A percentile compares a stretch with the other conserved stretches of the same genome.
Conservation (phyloP, 2,329 filamentous ascomycete genomes). For the Talaromyces sp. region DNA sequence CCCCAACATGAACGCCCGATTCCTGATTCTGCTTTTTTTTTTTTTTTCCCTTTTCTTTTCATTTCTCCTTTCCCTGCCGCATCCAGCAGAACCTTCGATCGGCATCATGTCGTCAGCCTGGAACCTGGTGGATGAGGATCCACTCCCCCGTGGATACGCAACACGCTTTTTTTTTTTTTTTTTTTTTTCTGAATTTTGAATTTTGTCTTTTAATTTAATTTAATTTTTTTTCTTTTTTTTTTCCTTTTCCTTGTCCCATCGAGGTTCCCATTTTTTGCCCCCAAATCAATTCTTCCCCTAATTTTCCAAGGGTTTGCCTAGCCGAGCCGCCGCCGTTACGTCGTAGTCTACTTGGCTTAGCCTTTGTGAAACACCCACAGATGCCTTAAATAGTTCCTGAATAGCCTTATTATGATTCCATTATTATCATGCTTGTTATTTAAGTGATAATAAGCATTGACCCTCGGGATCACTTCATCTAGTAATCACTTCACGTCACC, state of each 20-base stretch:
- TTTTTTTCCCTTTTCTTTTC: conserved; percentile 1
- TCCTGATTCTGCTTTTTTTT: background rate
- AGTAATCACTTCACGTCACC: too few species aligned
- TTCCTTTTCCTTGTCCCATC: background rate
- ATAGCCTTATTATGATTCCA: too few species aligned
- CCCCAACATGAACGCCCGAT: conserved; percentile 2
- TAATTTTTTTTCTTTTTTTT: background rate
- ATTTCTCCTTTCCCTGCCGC: conserved; percentile 6
- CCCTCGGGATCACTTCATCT: too few species aligned
- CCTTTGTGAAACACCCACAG: conserved; percentile 16
- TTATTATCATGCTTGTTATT: too few species aligned
- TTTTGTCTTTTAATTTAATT: too few species aligned
- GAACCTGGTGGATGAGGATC: conserved; percentile 12
- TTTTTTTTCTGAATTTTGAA: background rate
- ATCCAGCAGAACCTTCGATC: conserved; percentile 16
- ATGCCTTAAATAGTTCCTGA: too few species aligned
- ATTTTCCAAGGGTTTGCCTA: conserved; percentile 20
- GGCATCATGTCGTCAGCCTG: conserved; percentile 19
- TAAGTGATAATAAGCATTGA: too few species aligned
- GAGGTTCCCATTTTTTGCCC: too few species aligned
- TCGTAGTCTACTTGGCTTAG: conserved; percentile 4
- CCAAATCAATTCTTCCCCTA: background rate
- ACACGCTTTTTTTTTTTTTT: background rate
- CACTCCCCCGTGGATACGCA: conserved; percentile 11
- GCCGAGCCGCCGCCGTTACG: conserved; percentile 25